Evolutionary conservation across 2,329 filamentous ascomycete genomes (phyloP).

Genomic region (Aspergillus intermedius): DNA sequence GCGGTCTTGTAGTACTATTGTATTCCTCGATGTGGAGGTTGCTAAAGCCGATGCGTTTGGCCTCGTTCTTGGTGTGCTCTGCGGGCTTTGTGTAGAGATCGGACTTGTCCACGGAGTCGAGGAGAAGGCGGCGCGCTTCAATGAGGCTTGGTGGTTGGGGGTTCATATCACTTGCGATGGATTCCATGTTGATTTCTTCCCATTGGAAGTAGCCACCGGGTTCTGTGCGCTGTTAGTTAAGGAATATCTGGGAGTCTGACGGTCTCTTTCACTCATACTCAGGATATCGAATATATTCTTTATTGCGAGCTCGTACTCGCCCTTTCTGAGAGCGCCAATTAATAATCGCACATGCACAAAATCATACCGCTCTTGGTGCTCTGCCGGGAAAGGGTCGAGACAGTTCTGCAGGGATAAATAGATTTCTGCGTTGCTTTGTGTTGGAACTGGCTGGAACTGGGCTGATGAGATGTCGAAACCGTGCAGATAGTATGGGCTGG

Average conservation of each 20-base stretch:
- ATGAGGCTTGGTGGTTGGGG: slow-evolving; percentile 7
- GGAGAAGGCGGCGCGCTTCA: slow-evolving; percentile 5
- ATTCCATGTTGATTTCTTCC: slow-evolving; percentile 18
- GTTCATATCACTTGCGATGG: slow-evolving; percentile 10
- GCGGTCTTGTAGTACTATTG: slow-evolving; percentile 7
- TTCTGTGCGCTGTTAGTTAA: slow-evolving; percentile 6
- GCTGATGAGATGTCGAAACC: slow-evolving; percentile 27
- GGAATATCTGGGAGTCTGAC: not conserved
- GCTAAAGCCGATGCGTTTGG: slow-evolving; percentile 2
- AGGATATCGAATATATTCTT: slow-evolving; percentile 21
- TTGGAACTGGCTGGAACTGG: slow-evolving; percentile 16
- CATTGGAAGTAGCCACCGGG: slow-evolving; percentile 23
- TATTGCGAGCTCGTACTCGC: slow-evolving; percentile 14
- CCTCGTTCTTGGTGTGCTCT: slow-evolving; percentile 8
- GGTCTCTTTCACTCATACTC: slow-evolving; percentile 13
- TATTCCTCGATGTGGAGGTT: slow-evolving; percentile 9
- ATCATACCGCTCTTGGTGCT: slow-evolving; percentile 24
- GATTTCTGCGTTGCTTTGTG: slow-evolving; percentile 5
- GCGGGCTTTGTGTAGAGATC: slow-evolving; percentile 9
- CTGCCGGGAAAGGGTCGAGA: slow-evolving; percentile 19
- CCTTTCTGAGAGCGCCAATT: slow-evolving; percentile 19
- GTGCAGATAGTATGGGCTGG: slow-evolving; percentile 11
- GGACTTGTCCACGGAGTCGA: slow-evolving; percentile 9
- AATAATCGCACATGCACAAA: slow-evolving; percentile 25
- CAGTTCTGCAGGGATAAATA: slow-evolving; percentile 19